A percentile compares a stretch with the other conserved stretches of the same genome.
Evolutionary conservation across 257 asterid species (phyloP).

Genomic region (Oldenlandia corymbosa): DNA sequence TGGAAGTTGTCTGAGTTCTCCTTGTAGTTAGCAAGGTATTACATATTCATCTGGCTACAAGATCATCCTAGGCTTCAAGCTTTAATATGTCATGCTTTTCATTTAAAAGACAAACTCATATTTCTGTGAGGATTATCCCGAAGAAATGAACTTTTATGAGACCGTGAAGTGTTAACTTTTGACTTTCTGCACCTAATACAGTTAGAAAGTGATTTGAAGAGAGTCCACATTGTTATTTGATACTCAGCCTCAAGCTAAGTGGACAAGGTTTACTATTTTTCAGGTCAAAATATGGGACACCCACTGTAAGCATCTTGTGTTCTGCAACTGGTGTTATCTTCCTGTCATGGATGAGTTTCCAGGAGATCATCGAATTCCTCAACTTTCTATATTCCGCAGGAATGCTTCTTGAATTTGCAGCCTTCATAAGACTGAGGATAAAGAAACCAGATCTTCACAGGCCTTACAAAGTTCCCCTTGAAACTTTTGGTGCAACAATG

Average conservation of each 20-base stretch:
- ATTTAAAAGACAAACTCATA: neutral
- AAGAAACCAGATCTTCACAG: conserved; percentile 71
- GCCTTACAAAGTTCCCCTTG: conserved; percentile 76
- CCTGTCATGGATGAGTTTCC: conserved; percentile 95
- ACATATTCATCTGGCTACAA: neutral
- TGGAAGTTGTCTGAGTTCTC: neutral
- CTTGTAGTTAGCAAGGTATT: neutral
- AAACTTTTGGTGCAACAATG: conserved; percentile 55
- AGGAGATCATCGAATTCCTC: conserved; percentile 83
- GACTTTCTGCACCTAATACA: neutral
- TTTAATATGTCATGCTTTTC: neutral
- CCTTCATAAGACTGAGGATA: conserved; percentile 67
- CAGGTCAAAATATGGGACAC: conserved; percentile 90
- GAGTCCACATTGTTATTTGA: neutral
- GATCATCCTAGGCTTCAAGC: neutral
- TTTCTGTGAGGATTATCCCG: neutral
- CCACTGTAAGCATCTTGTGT: conserved; percentile 80
- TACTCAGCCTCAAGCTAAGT: neutral
- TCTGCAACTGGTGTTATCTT: conserved; percentile 81
- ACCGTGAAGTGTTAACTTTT: neutral
- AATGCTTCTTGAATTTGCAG: conserved; percentile 88
- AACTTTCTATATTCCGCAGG: conserved; percentile 87
- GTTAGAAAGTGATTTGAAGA: neutral
- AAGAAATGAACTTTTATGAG: neutral
- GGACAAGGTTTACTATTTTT: conserved; percentile 3